Evolutionary conservation across 2,329 filamentous ascomycete genomes (phyloP).

Genomic region (Trichoderma lentiforme): DNA sequence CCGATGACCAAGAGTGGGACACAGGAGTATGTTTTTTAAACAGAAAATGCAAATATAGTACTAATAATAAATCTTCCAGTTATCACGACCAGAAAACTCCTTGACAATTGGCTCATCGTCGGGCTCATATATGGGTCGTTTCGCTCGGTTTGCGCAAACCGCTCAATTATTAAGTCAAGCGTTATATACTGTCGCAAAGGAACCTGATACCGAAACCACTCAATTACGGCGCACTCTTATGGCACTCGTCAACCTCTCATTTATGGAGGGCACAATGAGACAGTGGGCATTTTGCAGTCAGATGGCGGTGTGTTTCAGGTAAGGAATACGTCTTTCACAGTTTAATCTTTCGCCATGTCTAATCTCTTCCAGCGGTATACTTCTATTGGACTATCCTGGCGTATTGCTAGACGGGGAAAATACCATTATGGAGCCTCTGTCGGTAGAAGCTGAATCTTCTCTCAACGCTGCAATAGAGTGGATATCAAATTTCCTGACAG

Average conservation of each 20-base stretch:
- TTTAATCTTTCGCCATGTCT: background rate
- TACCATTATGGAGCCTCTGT: background rate
- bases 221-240: background rate
- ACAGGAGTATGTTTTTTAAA: background rate
- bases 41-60: background rate
- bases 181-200: background rate
- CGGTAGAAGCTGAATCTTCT: background rate
- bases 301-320: constrained; percentile 22
- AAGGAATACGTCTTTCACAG: background rate
- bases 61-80: background rate
- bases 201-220: background rate
- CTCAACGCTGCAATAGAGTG: background rate
- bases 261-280: constrained; percentile 17
- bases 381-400: background rate
- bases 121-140: constrained; percentile 15
- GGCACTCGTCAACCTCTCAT: constrained; percentile 3
- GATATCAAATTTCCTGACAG: constrained; percentile 43
- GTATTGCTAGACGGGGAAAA: background rate
- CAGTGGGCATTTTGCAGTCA: constrained; percentile 20
- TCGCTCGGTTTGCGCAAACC: constrained; percentile 22
- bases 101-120: constrained; percentile 16
- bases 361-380: background rate
- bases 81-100: background rate
- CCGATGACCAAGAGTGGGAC: background rate
- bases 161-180: constrained; percentile 21